A percentile compares a stretch with the other conserved stretches of the same genome.
Evolutionary conservation across 2,329 filamentous ascomycete species (phyloP).

Genomic region (Aspergillus tamarii): DNA sequence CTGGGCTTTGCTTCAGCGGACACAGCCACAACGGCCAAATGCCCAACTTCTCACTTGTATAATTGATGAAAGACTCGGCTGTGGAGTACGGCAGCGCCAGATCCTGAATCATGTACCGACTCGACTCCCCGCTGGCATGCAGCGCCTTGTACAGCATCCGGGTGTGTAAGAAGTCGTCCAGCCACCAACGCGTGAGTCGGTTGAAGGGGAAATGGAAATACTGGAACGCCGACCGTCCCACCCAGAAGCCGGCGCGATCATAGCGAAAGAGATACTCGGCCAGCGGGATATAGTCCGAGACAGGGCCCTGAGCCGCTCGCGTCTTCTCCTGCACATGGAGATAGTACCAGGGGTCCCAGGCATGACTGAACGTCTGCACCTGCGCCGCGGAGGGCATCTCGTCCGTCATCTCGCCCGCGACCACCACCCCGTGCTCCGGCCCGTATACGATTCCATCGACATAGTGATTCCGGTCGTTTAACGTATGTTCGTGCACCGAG

Average conservation of each 20-base stretch:
- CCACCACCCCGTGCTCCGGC: conserved; percentile 59
- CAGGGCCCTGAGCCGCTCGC: conserved; percentile 6
- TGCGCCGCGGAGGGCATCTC: conserved; percentile 26
- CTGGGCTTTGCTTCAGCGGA: conserved; percentile 50
- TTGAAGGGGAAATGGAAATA: conserved; percentile 67
- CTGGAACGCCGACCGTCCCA: conserved; percentile 61
- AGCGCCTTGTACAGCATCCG: conserved; percentile 65
- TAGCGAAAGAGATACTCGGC: conserved; percentile 50
- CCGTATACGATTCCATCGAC: conserved; percentile 70
- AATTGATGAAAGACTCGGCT: conserved; percentile 56
- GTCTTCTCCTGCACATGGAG: conserved; percentile 56
- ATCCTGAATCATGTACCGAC: conserved; percentile 65
- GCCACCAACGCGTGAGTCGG: conserved; percentile 58
- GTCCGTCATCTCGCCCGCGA: conserved; percentile 63
- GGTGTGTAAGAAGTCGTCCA: conserved; percentile 65
- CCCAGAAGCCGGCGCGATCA: conserved; percentile 69
- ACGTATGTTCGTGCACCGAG: conserved; percentile 52
- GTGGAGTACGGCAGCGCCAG: conserved; percentile 60
- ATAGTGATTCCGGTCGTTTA: conserved; percentile 57
- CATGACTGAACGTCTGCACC: conserved; percentile 55
- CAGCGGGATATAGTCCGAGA: conserved; percentile 35
- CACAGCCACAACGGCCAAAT: conserved; percentile 64
- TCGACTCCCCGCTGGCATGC: conserved; percentile 60
- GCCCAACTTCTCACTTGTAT: conserved; percentile 39
- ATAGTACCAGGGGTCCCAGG: conserved; percentile 73